Evolutionary conservation across 2,329 filamentous ascomycete species (phyloP).

Genomic region (Endothia cerciana): DNA sequence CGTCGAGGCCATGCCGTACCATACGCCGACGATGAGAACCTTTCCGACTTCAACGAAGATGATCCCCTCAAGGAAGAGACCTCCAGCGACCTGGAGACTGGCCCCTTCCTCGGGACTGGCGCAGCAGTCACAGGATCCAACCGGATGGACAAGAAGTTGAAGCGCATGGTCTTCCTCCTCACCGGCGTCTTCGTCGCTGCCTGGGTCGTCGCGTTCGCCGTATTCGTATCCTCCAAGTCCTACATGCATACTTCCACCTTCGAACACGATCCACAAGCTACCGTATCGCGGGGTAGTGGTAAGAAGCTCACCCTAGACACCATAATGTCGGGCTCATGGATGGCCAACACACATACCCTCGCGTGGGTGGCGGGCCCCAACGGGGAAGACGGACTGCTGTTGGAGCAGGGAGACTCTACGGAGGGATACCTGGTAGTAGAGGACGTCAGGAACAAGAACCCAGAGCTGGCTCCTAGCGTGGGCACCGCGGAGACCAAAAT

Average conservation of each 20-base stretch:
- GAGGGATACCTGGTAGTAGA: conserved; percentile 84
- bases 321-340: conserved; percentile 69
- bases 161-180: conserved; percentile 64
- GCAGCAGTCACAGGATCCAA: conserved; percentile 46
- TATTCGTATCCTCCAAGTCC: conserved; percentile 67
- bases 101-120: conserved; percentile 53
- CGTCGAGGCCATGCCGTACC: conserved; percentile 23
- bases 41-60: conserved; percentile 49
- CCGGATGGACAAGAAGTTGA: conserved; percentile 68
- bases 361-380: conserved; percentile 76
- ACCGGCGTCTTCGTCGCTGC: conserved; percentile 64
- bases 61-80: conserved; percentile 48
- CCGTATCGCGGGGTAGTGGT: conserved; percentile 61
- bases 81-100: conserved; percentile 55
- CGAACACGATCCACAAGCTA: conserved; percentile 71
- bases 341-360: conserved; percentile 65
- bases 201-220: conserved; percentile 70
- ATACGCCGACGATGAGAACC: conserved; percentile 36
- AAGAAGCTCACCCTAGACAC: conserved; percentile 76
- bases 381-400: conserved; percentile 81
- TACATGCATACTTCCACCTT: conserved; percentile 67
- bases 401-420: conserved; percentile 68
- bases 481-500: conserved; percentile 59
- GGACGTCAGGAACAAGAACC: conserved; percentile 66
- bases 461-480: conserved; percentile 40